Conservation (phyloP, 2,329 filamentous ascomycete species). For the Bisporella sp. region DNA sequence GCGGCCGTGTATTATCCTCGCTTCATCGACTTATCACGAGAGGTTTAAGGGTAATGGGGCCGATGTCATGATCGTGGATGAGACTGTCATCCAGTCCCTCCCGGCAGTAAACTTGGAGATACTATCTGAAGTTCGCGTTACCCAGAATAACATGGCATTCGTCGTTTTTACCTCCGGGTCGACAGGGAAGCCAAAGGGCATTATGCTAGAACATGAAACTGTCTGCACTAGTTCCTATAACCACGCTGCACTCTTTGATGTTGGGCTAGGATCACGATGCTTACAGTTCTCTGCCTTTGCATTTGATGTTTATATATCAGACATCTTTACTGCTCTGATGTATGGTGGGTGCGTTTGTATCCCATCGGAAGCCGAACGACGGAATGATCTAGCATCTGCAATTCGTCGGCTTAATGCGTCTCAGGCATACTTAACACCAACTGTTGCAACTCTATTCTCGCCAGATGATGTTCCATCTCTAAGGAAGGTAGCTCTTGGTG, state of each 20-base stretch:
- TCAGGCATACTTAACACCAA: conserved; percentile 1
- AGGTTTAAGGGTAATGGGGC: neutral
- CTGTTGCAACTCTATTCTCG: conserved; percentile 1
- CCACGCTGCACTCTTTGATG: neutral
- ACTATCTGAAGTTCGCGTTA: neutral
- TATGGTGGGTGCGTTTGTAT: conserved; percentile 9
- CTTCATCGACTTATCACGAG: neutral
- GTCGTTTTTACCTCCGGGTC: conserved; percentile 11
- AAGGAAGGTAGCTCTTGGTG: neutral
- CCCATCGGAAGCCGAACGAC: conserved; percentile 5
- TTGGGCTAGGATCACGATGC: conserved; percentile 2
- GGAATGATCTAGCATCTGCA: neutral
- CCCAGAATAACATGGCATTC: neutral
- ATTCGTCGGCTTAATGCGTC: conserved; percentile 1
- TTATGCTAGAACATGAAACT: conserved; percentile 27
- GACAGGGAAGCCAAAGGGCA: conserved; percentile 17
- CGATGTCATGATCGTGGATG: neutral
- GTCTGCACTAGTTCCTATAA: conserved; percentile 6
- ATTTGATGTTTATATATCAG: conserved; percentile 8
- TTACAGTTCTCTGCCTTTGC: conserved; percentile 9
- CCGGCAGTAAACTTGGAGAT: neutral
- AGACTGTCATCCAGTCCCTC: neutral
- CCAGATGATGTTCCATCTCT: neutral
- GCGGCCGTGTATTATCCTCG: neutral
- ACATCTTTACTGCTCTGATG: conserved; percentile 1